These are phyloP conservation scores for Vanilla planifolia DNA, from an alignment of 106 monocot genomes.

Conservation along the genomic window DNA sequence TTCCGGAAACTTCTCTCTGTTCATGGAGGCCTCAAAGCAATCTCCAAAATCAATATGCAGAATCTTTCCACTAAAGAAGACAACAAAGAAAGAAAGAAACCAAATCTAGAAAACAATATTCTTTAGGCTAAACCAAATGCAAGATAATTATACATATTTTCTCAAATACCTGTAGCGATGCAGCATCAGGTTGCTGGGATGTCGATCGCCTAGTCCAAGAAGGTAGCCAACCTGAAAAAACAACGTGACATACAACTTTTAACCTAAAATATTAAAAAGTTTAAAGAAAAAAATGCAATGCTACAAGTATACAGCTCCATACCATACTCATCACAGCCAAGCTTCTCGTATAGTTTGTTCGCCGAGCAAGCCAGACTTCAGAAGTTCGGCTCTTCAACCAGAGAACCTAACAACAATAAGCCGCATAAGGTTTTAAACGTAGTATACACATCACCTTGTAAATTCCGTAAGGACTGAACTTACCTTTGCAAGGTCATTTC, in stretches of 20 bases:
- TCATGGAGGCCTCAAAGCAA: constrained; percentile 99
- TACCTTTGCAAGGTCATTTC: constrained; percentile 97
- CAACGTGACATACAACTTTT: not conserved
- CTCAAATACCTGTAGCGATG: constrained; percentile 71
- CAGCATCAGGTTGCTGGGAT: constrained; percentile 98
- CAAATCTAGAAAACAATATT: not conserved
- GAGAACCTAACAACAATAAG: constrained; percentile 53
- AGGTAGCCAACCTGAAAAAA: constrained; percentile 87
- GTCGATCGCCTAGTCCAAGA: constrained; percentile 93
- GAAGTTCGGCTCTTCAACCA: constrained; percentile 98
- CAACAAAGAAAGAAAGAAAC: not conserved
- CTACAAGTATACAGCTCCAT: too few relatives aligned
- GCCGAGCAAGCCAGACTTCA: constrained; percentile 95
- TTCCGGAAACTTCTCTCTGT: constrained; percentile 96
- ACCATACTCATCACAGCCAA: constrained; percentile 99
- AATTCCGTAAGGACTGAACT: not conserved
- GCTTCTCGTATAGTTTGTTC: constrained; percentile 98
- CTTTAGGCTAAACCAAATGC: not conserved
- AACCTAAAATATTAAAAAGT: not conserved
- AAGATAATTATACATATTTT: not conserved
- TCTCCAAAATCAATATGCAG: constrained; percentile 99
- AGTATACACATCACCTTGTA: not conserved
- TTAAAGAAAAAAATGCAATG: too few relatives aligned
- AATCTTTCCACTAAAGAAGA: constrained; percentile 82
- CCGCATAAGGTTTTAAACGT: not conserved